A percentile compares a stretch with the other conserved stretches of the same genome.
phyloP scores from a whole-genome alignment of 495 filamentous ascomycete species.

The Neurospora pannonica region DNA sequence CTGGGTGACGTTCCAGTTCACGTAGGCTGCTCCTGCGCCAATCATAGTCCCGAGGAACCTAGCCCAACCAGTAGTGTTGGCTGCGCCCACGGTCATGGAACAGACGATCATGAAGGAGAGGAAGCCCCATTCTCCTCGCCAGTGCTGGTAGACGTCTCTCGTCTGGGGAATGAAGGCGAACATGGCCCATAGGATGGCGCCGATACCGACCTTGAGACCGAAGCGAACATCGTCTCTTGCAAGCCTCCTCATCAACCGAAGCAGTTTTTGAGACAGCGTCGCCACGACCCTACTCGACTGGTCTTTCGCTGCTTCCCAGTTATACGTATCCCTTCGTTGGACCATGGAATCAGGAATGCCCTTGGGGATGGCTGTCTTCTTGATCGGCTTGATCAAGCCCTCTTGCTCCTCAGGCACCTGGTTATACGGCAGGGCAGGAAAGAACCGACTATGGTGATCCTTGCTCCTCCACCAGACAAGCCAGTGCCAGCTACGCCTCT shows the following conservation, averaged over 20 bases:
- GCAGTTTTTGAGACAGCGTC: conserved; percentile 26
- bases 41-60: conserved; percentile 83
- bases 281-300: conserved; percentile 26
- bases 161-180: conserved; percentile 74
- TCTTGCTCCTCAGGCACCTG: conserved; percentile 40
- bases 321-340: conserved; percentile 30
- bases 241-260: conserved; percentile 31
- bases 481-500: conserved; percentile 75
- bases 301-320: conserved; percentile 29
- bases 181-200: conserved; percentile 77
- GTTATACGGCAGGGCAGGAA: conserved; percentile 35
- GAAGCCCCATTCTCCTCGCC: conserved; percentile 94
- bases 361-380: conserved; percentile 36
- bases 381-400: conserved; percentile 30
- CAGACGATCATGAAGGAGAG: conserved; percentile 97
- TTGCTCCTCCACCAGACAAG: conserved; percentile 62
- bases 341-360: conserved; percentile 38
- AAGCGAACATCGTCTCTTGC: conserved; percentile 52
- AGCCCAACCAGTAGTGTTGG: conserved; percentile 80
- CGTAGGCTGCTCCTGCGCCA: conserved; percentile 63
- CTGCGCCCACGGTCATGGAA: conserved; percentile 91
- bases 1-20: conserved; percentile 64
- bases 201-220: conserved; percentile 84
- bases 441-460: conserved; percentile 13
- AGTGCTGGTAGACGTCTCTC: conserved; percentile 71